A percentile compares a stretch with the other conserved stretches of the same genome.
Conservation (phyloP, 2,329 filamentous ascomycete species). For the Diaporthe batatas region DNA sequence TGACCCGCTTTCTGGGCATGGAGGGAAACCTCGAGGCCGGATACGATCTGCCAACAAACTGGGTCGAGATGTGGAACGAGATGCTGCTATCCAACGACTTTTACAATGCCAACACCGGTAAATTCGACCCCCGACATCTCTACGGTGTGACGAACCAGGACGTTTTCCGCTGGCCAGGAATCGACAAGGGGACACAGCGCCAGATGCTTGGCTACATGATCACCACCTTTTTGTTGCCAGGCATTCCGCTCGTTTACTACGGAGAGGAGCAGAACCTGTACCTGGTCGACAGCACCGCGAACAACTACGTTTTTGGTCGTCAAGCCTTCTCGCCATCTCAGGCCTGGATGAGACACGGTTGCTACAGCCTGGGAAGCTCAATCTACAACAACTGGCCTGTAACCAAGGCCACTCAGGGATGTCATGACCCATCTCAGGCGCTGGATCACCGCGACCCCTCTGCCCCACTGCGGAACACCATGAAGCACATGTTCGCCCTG, state of each 20-base stretch:
- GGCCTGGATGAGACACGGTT: slow-evolving; percentile 74
- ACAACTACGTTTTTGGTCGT: slow-evolving; percentile 74
- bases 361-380: slow-evolving; percentile 66
- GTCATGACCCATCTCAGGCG: slow-evolving; percentile 64
- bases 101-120: slow-evolving; percentile 70
- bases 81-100: slow-evolving; percentile 72
- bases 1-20: slow-evolving; percentile 51
- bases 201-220: slow-evolving; percentile 71
- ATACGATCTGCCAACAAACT: slow-evolving; percentile 50
- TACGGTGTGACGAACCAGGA: slow-evolving; percentile 76
- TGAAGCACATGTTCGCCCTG: slow-evolving; percentile 73
- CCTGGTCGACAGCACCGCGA: slow-evolving; percentile 70
- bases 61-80: slow-evolving; percentile 67
- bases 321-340: slow-evolving; percentile 71
- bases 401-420: slow-evolving; percentile 64
- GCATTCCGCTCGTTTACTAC: slow-evolving; percentile 65
- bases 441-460: slow-evolving; percentile 74
- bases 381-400: slow-evolving; percentile 70
- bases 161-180: slow-evolving; percentile 73
- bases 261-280: slow-evolving; percentile 76
- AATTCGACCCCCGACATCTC: slow-evolving; percentile 74
- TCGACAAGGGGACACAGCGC: slow-evolving; percentile 68
- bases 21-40: slow-evolving; percentile 50
- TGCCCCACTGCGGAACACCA: slow-evolving; percentile 70
- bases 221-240: slow-evolving; percentile 70